These are phyloP conservation scores for Starmerella powellii DNA, from an alignment of 805 yeast genomes.

Conservation along the genomic window DNA sequence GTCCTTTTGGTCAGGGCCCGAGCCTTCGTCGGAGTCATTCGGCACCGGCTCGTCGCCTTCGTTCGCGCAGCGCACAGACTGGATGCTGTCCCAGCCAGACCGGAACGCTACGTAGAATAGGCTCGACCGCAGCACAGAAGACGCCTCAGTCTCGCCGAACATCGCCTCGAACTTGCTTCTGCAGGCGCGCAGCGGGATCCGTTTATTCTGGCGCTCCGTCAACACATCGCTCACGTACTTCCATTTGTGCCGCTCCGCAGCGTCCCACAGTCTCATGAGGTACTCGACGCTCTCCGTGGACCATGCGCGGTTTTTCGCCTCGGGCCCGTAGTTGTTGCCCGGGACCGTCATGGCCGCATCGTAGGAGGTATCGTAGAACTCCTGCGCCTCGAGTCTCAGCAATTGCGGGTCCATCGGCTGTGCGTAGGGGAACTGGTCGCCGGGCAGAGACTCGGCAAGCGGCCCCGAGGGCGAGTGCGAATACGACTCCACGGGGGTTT, in stretches of 20 bases:
- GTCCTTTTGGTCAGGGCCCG: not conserved
- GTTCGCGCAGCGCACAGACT: constrained; percentile 10
- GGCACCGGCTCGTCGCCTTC: constrained; percentile 17
- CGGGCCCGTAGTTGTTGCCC: constrained; percentile 10
- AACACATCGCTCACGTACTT: constrained; percentile 39
- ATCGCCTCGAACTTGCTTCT: constrained; percentile 42
- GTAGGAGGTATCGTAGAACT: not conserved
- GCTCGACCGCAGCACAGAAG: constrained; percentile 38
- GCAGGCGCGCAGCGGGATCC: constrained; percentile 43
- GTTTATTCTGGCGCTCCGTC: constrained; percentile 28
- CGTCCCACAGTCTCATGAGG: constrained; percentile 37
- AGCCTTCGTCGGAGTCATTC: not conserved
- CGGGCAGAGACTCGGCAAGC: no score
- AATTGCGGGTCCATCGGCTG: not conserved
- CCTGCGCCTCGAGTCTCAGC: not conserved
- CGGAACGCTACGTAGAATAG: constrained; percentile 41
- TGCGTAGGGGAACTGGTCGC: not conserved
- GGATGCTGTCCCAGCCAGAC: constrained; percentile 35
- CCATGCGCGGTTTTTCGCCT: constrained; percentile 25
- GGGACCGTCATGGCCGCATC: constrained; percentile 18
- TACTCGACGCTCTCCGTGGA: constrained; percentile 36
- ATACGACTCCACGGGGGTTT: no score
- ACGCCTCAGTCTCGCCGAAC: constrained; percentile 43
- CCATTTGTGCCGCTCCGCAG: constrained; percentile 51
- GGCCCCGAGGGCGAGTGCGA: no score